Percentiles rank a stretch among this genome's conserved stretches.
These are phyloP conservation scores for Cetraspora pellucida DNA, from an alignment of 192 early-diverging fungal species.

Conservation along the genomic window DNA sequence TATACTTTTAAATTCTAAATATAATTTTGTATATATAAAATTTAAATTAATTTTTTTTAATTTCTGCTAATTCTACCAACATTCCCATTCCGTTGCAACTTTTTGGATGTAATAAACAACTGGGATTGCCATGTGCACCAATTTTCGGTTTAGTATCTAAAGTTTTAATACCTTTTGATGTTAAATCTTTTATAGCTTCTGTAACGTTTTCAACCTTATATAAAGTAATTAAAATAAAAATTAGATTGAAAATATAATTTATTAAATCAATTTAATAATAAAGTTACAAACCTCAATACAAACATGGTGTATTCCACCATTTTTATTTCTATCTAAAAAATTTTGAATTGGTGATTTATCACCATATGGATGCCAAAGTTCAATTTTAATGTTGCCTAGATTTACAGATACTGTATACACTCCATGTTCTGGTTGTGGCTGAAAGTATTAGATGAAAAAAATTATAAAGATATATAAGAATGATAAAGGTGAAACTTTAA, in stretches of 20 bases:
- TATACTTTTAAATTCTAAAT: too few relatives aligned
- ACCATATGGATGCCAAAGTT: constrained; percentile 74
- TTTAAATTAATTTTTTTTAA: background rate
- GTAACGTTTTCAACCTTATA: constrained; percentile 64
- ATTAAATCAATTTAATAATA: too few relatives aligned
- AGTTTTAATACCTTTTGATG: constrained; percentile 60
- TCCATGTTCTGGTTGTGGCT: constrained; percentile 79
- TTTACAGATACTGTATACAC: constrained; percentile 86
- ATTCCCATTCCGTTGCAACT: constrained; percentile 86
- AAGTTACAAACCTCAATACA: constrained; percentile 64
- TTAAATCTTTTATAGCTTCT: constrained; percentile 66
- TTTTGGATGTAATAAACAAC: constrained; percentile 81
- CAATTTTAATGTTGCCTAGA: constrained; percentile 86
- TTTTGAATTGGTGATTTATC: constrained; percentile 76
- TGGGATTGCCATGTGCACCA: constrained; percentile 79
- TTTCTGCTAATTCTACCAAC: constrained; percentile 72
- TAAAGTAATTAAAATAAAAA: background rate
- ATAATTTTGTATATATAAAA: too few relatives aligned
- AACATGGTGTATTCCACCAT: constrained; percentile 83
- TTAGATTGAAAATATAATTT: too few relatives aligned
- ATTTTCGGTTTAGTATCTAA: constrained; percentile 77
- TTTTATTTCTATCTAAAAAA: constrained; percentile 79
- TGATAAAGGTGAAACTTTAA: constrained; percentile 13
- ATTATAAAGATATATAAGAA: background rate
- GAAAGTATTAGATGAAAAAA: background rate